phyloP scores from a whole-genome alignment of 306 rosid species.

The Lagenaria siceraria region DNA sequence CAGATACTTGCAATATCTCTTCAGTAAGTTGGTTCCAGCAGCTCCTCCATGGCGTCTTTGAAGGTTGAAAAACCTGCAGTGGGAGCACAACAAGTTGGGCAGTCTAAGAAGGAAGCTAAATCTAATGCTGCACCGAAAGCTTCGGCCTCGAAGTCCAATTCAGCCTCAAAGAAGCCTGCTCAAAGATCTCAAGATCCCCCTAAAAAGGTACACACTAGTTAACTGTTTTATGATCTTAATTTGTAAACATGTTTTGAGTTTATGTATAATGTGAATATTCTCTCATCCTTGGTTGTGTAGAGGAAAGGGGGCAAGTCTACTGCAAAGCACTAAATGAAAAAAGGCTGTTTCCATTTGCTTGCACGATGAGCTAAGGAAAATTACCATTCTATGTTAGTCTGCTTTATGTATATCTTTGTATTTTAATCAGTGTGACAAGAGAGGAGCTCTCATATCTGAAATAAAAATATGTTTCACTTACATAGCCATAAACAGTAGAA shows the following conservation, averaged over 20 bases:
- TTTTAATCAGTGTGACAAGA: slow-evolving; percentile 10
- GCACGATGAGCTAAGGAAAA: background rate
- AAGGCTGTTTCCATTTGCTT: background rate
- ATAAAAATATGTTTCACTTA: slow-evolving; percentile 7
- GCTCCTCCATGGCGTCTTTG: slow-evolving; percentile 28
- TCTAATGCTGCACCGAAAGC: slow-evolving; percentile 15
- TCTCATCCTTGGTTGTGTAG: slow-evolving; percentile 16
- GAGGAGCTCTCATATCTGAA: slow-evolving; percentile 8
- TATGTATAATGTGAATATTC: background rate
- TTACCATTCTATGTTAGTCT: background rate
- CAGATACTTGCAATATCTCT: background rate
- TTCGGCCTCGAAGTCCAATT: slow-evolving; percentile 28
- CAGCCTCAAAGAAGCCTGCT: slow-evolving; percentile 42
- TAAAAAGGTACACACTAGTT: slow-evolving; percentile 35
- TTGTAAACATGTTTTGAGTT: background rate
- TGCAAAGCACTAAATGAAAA: slow-evolving; percentile 27
- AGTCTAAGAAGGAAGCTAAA: slow-evolving; percentile 36
- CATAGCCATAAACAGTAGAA: background rate
- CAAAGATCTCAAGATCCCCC: slow-evolving; percentile 47
- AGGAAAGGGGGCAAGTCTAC: slow-evolving; percentile 58
- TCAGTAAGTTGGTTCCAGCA: background rate
- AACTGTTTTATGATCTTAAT: background rate
- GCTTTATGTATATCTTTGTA: slow-evolving; percentile 4
- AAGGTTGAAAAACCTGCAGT: slow-evolving; percentile 25
- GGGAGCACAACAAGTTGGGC: slow-evolving; percentile 32